These are phyloP conservation scores for Coemansia sp. DNA, from an alignment of 192 early-diverging fungal genomes.

Conservation along the genomic window DNA sequence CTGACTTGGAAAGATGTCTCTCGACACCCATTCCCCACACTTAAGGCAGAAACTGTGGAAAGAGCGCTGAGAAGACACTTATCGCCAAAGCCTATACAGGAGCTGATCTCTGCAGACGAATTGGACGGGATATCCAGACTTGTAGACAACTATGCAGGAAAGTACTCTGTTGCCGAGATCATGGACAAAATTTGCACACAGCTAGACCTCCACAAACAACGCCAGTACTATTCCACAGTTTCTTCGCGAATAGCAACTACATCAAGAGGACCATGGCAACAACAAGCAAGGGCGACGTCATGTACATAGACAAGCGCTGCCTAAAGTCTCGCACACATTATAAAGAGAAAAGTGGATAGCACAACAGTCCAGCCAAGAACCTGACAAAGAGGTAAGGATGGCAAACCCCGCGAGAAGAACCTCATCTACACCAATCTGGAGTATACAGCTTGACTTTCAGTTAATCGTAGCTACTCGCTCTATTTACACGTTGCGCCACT, in stretches of 20 bases:
- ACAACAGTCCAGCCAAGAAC: too few species aligned
- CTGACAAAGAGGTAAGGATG: too few species aligned
- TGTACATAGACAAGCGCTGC: too few species aligned
- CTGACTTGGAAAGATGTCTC: slow-evolving; percentile 9
- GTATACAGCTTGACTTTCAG: too few species aligned
- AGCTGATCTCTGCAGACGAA: neutral
- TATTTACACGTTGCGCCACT: too few species aligned
- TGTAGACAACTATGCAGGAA: neutral
- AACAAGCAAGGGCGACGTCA: too few species aligned
- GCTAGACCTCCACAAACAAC: neutral
- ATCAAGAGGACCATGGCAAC: too few species aligned
- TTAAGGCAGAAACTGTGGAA: neutral
- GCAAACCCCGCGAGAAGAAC: too few species aligned
- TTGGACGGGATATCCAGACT: neutral
- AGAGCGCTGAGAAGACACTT: neutral
- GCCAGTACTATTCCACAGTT: neutral
- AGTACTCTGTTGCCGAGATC: neutral
- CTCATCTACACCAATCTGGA: too few species aligned
- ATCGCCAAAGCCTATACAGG: neutral
- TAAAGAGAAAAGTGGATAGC: too few species aligned
- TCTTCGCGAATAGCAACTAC: neutral
- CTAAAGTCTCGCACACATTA: too few species aligned
- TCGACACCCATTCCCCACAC: slow-evolving; percentile 1
- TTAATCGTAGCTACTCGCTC: too few species aligned
- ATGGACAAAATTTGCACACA: neutral